These are phyloP conservation scores for Colletotrichum sp. DNA, from an alignment of 2,329 filamentous ascomycete species.

Conservation along the genomic window DNA sequence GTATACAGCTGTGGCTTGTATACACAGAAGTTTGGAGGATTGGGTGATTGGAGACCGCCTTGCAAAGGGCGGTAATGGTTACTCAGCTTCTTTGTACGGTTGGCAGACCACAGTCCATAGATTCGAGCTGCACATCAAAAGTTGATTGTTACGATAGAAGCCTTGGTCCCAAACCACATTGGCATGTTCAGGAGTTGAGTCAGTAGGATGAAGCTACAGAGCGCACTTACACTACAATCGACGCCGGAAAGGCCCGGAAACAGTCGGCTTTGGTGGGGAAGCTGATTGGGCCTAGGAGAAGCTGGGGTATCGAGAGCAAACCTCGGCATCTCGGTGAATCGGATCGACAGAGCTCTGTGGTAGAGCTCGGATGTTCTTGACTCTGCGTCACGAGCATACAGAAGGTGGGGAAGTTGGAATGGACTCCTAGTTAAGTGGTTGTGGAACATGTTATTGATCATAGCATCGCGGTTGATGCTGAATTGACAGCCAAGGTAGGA, in stretches of 20 bases:
- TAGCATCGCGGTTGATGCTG: background rate
- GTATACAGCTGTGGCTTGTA: background rate
- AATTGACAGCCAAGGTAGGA: background rate
- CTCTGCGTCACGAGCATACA: background rate
- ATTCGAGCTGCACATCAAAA: conserved; percentile 10
- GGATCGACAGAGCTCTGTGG: background rate
- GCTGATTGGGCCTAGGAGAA: conserved; percentile 1
- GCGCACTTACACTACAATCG: background rate
- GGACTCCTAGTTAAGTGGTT: background rate
- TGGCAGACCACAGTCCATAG: background rate
- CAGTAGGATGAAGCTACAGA: background rate
- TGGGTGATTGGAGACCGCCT: background rate
- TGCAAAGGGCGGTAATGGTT: background rate
- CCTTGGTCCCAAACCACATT: background rate
- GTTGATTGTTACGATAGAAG: conserved; percentile 3
- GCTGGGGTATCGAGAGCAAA: background rate
- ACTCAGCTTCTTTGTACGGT: background rate
- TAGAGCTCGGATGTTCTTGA: background rate
- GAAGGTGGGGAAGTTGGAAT: background rate
- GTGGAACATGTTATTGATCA: background rate
- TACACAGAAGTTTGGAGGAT: background rate
- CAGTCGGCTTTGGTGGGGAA: conserved; percentile 1
- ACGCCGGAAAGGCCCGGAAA: conserved; percentile 6
- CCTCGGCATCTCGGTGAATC: conserved; percentile 19
- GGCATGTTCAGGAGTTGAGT: background rate